Percentiles rank a stretch among this genome's conserved stretches.
phyloP scores from a whole-genome alignment of 345 rosid species.

The Mercurialis annua region DNA sequence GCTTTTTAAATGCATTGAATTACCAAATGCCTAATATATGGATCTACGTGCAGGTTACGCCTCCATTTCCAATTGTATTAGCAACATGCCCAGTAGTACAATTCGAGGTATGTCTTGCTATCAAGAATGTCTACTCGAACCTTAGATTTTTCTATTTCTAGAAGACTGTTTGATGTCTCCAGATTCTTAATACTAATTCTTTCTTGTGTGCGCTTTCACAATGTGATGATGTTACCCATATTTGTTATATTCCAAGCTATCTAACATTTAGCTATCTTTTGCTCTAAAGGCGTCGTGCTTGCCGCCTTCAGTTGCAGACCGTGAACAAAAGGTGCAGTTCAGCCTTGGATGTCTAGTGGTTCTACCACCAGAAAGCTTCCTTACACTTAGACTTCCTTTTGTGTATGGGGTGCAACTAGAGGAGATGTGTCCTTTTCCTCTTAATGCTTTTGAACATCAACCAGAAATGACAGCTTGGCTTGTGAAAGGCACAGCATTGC shows the following conservation, averaged over 20 bases:
- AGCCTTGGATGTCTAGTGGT: constrained; percentile 62
- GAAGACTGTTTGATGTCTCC: not conserved
- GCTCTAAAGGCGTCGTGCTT: constrained; percentile 60
- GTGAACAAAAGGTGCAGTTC: constrained; percentile 54
- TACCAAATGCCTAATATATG: constrained; percentile 19
- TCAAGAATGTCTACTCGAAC: not conserved
- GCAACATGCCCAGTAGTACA: constrained; percentile 63
- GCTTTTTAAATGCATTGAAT: constrained; percentile 10
- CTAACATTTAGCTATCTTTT: constrained; percentile 11
- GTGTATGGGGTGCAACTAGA: constrained; percentile 65
- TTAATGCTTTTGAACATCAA: constrained; percentile 55
- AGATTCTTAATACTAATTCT: no score
- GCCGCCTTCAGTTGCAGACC: constrained; percentile 42
- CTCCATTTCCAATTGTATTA: constrained; percentile 61
- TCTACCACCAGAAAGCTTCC: constrained; percentile 83
- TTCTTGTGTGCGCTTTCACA: no score
- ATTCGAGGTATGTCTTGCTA: constrained; percentile 58
- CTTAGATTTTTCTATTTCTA: constrained; percentile 1
- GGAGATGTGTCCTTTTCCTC: constrained; percentile 49
- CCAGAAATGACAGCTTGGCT: constrained; percentile 84
- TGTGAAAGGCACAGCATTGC: constrained; percentile 54
- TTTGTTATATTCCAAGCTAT: not conserved
- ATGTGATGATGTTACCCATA: not conserved
- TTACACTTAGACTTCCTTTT: constrained; percentile 68
- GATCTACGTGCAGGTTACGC: constrained; percentile 65